Percentiles rank a stretch among this genome's conserved stretches.
phyloP scores from a whole-genome alignment of 495 filamentous ascomycete species.

The Penicillium daleae region DNA sequence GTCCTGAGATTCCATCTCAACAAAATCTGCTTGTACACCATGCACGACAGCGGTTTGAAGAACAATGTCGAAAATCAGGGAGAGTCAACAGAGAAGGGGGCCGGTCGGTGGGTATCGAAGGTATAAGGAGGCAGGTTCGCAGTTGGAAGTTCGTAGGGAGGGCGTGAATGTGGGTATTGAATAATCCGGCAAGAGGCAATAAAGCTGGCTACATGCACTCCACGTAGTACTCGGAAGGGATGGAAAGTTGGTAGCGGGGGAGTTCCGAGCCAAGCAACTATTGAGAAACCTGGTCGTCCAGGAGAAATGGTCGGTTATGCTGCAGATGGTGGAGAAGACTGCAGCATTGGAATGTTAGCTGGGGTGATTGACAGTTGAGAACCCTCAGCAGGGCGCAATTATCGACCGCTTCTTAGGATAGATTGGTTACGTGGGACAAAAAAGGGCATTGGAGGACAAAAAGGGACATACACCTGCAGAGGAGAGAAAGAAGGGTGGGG shows the following conservation, averaged over 20 bases:
- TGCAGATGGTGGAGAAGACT: constrained; percentile 26
- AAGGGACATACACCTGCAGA: constrained; percentile 18
- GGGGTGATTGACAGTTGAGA: constrained; percentile 14
- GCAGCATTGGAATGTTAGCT: constrained; percentile 36
- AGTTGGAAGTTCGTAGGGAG: background rate
- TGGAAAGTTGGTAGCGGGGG: constrained; percentile 16
- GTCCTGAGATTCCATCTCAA: constrained; percentile 55
- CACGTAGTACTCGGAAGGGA: constrained; percentile 18
- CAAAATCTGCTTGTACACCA: constrained; percentile 35
- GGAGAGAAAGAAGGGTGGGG: constrained; percentile 25
- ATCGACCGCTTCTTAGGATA: constrained; percentile 24
- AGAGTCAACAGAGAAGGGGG: constrained; percentile 4
- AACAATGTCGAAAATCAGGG: constrained; percentile 1
- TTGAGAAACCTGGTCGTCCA: constrained; percentile 30
- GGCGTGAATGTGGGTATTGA: constrained; percentile 6
- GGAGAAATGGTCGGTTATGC: constrained; percentile 37
- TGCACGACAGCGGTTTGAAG: constrained; percentile 21
- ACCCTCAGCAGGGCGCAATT: constrained; percentile 7
- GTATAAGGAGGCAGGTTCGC: constrained; percentile 14
- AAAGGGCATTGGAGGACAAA: constrained; percentile 17
- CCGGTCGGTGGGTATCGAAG: background rate
- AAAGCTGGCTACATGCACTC: constrained; percentile 20
- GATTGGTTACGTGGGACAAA: constrained; percentile 1
- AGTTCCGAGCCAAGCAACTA: constrained; percentile 5
- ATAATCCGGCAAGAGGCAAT: constrained; percentile 11